Evolutionary conservation across 257 asterid species (phyloP), one percentile per base, ranked within the genome.

Genomic region (Apocynum venetum): DNA sequence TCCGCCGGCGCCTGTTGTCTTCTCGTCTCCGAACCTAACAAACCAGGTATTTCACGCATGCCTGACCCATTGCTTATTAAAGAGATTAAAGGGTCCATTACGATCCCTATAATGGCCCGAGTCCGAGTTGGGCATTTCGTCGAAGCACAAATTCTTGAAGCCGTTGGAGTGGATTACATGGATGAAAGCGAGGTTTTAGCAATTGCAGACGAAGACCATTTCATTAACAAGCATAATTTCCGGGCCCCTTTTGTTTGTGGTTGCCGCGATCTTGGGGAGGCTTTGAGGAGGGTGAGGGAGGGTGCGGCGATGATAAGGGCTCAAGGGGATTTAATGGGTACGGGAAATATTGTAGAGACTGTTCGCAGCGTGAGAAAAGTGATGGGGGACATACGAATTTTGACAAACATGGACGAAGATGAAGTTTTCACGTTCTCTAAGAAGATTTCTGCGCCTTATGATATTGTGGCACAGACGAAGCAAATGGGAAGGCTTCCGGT

Each of bases 401-500:
- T 93, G 88, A 88, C 86, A 63, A 93, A 91, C 83, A 87, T 93
- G 94, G 97, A 91, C 44, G 98, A 93, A 1, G 98, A 91, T 57
- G 98, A 93, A 84, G 94, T 91, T 1, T 93, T 93, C 53, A 17
- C 97, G 4, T 90, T 93, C 55, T 83, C 97, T 0, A 91, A 90
- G 82, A 80, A 85, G 38, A 89, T 91, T 15, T 78, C 76, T 17
- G 97, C 97, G 40, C 95, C 96, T 3, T 92, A 92, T 40, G 97
- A 92, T 75, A 85, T 91, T 0, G 92, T 91, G 41, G 96, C 90
- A 0, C 97, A 93, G 81, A 86, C 96, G 20, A 93, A 91, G 88
- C 96, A 93, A 76, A 87, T 91, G 91, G 93, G 93, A 31, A 83
- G 98, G 89, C 86, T 93, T 61, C 98, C 98, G 36, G 98, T 91